Evolutionary conservation across 441 rosid species (phyloP).

Genomic region (Aquilaria agallochum): DNA sequence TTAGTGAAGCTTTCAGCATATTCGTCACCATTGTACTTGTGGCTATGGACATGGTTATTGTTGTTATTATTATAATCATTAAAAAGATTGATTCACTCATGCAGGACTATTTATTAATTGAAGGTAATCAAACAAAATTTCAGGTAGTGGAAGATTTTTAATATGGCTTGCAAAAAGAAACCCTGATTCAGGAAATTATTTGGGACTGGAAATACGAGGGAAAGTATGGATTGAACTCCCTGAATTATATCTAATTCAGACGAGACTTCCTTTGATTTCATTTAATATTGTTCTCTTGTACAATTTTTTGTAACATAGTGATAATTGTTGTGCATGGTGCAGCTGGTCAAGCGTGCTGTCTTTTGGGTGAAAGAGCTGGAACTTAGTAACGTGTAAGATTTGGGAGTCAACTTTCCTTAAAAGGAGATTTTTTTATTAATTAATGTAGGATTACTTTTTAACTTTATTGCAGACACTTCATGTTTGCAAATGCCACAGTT

Average conservation of each 20-base stretch:
- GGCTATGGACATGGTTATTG: no score
- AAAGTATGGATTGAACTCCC: conserved; percentile 55
- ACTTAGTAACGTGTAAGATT: conserved; percentile 67
- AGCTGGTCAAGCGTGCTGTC: conserved; percentile 81
- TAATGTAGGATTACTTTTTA: conserved; percentile 6
- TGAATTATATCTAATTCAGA: conserved; percentile 23
- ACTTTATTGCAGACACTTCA: conserved; percentile 59
- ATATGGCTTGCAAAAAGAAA: conserved; percentile 77
- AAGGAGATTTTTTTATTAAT: conserved; percentile 1
- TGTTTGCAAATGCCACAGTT: conserved; percentile 77
- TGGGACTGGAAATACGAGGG: conserved; percentile 86
- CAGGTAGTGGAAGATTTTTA: conserved; percentile 96
- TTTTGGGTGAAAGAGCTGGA: conserved; percentile 75
- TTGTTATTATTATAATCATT: background rate
- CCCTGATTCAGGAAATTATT: conserved; percentile 49
- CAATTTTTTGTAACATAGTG: conserved; percentile 10
- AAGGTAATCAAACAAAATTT: conserved; percentile 9
- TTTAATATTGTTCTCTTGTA: conserved; percentile 19
- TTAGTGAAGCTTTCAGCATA: no score
- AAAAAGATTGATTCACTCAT: background rate
- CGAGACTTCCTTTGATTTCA: conserved; percentile 16
- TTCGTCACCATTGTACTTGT: no score
- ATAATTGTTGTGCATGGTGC: conserved; percentile 23
- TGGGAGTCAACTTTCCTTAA: conserved; percentile 11
- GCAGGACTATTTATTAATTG: conserved; percentile 10